Evolutionary conservation across 495 filamentous ascomycete species (phyloP).

Genomic region (Xylaria curta): DNA sequence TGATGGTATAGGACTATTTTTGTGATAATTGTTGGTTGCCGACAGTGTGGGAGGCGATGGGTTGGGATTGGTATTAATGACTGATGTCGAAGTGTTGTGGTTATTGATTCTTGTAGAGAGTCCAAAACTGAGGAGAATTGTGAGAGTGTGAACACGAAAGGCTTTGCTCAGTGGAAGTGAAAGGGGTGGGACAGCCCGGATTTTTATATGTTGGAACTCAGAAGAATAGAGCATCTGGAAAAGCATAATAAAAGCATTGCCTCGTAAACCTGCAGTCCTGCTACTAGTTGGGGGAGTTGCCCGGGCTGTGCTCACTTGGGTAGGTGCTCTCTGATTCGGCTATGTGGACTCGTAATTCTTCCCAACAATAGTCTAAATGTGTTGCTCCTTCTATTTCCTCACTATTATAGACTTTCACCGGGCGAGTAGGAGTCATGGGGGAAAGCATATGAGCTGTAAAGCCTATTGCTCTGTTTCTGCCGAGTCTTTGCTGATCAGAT

Average conservation of each 20-base stretch:
- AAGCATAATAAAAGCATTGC: not conserved
- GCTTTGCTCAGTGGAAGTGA: not conserved
- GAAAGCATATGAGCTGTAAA: not conserved
- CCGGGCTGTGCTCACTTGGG: not conserved
- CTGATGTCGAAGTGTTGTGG: not conserved
- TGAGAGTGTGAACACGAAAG: not conserved
- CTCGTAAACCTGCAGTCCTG: not conserved
- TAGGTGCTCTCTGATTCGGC: not conserved
- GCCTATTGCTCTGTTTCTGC: not conserved
- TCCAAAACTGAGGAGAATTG: not conserved
- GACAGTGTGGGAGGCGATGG: not conserved
- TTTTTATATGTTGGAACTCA: not conserved
- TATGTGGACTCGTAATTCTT: not conserved
- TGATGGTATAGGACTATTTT: not conserved
- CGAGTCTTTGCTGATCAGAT: not conserved
- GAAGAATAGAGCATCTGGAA: not conserved
- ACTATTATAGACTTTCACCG: not conserved
- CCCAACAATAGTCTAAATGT: not conserved
- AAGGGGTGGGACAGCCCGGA: not conserved
- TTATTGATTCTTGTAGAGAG: not conserved
- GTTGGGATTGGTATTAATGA: not conserved
- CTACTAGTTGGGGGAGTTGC: not conserved
- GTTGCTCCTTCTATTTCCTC: not conserved
- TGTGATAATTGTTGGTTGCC: not conserved
- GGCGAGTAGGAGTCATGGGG: not conserved